Base-by-base conservation (phyloP, 495 filamentous ascomycete species). In the Halenospora varia region DNA sequence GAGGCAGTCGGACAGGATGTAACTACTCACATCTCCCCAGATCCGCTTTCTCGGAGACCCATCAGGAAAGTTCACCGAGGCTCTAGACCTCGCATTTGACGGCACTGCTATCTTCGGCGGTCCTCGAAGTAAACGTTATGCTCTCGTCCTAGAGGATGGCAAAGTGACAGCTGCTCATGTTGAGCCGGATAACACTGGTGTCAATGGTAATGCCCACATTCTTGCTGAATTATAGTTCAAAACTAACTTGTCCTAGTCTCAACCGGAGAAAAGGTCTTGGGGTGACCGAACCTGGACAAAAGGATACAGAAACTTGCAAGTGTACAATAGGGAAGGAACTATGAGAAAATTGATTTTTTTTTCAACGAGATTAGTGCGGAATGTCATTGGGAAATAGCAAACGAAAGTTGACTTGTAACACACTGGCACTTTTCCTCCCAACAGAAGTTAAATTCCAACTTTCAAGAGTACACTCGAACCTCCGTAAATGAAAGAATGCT, bases 31-130 rank as follows among this genome's bases (percentile, higher is more conserved):
- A n/a, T n/a, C n/a, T n/a, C n/a, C n/a, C n/a, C n/a, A 79, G 75
- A 73, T 97, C 69, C 92, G 92, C 63, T 97, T 96, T 78, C 79
- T 98, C 17, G 93, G 88, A 56, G 94, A 98, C 72, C 89, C 94
- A 13, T 74, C 82, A n/a, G 87, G 79, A 49, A 73, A 82, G 56
- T 95, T 96, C 77, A 96, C 89, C 60, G 83, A 89, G 61, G 88
- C 88, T 20, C 78, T 97, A 10, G 92, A 95, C 59, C 78, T 97
- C 39, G 77, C 77, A 53, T 97, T 96, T 67, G 92, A 97, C 60
- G 87, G 83, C 44, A 75, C 80, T 17, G 76, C 89, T 25, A 88
- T 97, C 72, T 97, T 97, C 68, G 94, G 92, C 44, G 86, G 87
- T 61, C 74, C 82, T 55, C 84, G 94, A 56, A 87, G 85, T 73